A percentile compares a stretch with the other conserved stretches of the same genome.
Evolutionary conservation across 129 eudicot genomes (phyloP).

Genomic region (Arctium lappa): DNA sequence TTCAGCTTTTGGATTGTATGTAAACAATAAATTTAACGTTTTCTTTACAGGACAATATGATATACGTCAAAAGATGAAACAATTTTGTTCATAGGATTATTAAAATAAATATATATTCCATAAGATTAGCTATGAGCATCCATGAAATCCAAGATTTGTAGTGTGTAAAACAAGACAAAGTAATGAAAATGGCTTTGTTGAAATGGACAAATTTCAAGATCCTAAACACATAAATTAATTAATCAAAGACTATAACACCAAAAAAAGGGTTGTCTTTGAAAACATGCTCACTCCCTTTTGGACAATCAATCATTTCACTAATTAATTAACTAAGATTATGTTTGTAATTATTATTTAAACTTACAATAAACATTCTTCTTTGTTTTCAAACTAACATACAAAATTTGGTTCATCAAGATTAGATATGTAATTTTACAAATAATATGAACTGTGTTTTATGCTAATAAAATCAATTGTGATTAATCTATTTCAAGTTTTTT

Average conservation of each 20-base stretch:
- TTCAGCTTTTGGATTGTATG: neutral
- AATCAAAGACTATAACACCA: conserved; percentile 1
- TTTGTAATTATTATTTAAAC: neutral
- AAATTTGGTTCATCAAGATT: neutral
- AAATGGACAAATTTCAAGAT: conserved; percentile 8
- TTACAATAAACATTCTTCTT: neutral
- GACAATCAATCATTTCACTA: neutral
- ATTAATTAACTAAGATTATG: neutral
- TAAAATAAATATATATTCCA: neutral
- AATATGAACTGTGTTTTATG: neutral
- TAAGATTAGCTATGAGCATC: neutral
- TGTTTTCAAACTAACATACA: neutral
- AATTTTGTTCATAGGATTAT: neutral
- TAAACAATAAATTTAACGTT: neutral
- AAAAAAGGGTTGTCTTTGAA: conserved; percentile 15
- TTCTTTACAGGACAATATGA: conserved; percentile 1
- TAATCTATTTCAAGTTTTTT: too few relatives aligned
- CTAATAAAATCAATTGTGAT: too few relatives aligned
- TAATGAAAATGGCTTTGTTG: neutral
- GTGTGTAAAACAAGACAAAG: conserved; percentile 17
- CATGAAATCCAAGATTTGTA: conserved; percentile 12
- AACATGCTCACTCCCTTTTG: conserved; percentile 11
- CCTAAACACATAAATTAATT: neutral
- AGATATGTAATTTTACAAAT: neutral
- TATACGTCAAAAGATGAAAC: neutral